Evolutionary conservation across 2,329 filamentous ascomycete genomes (phyloP).

Genomic region (Lizonia empirigonia): DNA sequence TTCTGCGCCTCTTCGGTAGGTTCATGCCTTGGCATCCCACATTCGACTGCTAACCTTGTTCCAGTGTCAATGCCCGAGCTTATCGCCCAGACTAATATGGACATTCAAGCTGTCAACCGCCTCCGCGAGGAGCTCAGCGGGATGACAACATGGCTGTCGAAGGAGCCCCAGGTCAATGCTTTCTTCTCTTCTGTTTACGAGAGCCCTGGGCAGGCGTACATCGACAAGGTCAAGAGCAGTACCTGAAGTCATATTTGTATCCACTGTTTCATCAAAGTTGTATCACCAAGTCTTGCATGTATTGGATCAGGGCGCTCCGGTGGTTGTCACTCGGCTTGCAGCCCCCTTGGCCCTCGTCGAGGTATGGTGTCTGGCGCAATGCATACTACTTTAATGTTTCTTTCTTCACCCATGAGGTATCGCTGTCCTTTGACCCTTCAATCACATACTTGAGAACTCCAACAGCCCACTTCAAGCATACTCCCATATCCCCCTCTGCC

Average conservation of each 20-base stretch:
- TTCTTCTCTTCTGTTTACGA: conserved; percentile 84
- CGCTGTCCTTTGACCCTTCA: conserved; percentile 13
- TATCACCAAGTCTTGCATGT: conserved; percentile 24
- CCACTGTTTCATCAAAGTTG: conserved; percentile 7
- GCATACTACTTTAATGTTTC: not conserved
- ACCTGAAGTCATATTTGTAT: conserved; percentile 20
- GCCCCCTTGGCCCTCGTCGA: not conserved
- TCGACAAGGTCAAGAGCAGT: conserved; percentile 65
- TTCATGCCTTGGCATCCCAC: conserved; percentile 10
- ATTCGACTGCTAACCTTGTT: not conserved
- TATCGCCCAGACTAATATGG: conserved; percentile 97
- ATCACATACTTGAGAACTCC: conserved; percentile 31
- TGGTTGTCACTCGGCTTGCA: not conserved
- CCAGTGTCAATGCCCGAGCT: conserved; percentile 89
- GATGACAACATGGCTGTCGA: conserved; percentile 83
- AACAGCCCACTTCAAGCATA: conserved; percentile 42
- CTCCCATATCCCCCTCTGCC: conserved; percentile 42
- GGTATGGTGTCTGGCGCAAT: conserved; percentile 14
- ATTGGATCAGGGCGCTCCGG: conserved; percentile 6
- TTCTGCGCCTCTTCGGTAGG: conserved; percentile 86
- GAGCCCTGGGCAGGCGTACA: conserved; percentile 71
- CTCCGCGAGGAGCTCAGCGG: conserved; percentile 87
- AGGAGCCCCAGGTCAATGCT: conserved; percentile 65
- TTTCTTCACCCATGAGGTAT: not conserved
- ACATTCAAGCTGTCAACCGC: conserved; percentile 84